Evolutionary conservation across 2,329 filamentous ascomycete species (phyloP).

Genomic region (Sclerotinia glacialis): DNA sequence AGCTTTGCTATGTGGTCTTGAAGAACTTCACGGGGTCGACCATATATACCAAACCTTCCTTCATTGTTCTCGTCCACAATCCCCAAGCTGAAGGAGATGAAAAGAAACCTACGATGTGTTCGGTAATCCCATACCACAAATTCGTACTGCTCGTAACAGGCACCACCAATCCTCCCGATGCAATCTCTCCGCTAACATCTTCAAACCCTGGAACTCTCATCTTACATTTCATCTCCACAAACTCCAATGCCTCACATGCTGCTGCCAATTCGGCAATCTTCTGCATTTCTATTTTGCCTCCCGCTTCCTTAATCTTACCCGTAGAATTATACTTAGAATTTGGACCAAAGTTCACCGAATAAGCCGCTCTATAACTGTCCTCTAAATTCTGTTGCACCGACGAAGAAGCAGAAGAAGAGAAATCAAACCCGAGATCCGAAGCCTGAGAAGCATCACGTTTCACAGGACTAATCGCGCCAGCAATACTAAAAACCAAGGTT

Average conservation of each 20-base stretch:
- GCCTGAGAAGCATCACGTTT: background rate
- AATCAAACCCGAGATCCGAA: background rate
- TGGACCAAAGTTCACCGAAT: slow-evolving; percentile 10
- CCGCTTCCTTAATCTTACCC: background rate
- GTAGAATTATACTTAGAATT: slow-evolving; percentile 13
- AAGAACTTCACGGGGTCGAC: no score
- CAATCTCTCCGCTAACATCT: slow-evolving; percentile 3
- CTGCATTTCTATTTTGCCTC: slow-evolving; percentile 10
- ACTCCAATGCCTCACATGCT: slow-evolving; percentile 17
- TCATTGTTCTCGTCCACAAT: no score
- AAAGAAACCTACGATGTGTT: slow-evolving; percentile 20
- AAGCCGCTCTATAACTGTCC: slow-evolving; percentile 7
- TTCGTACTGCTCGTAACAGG: slow-evolving; percentile 19
- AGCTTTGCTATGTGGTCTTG: background rate
- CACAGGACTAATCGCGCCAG: background rate
- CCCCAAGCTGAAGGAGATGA: no score
- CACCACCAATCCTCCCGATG: slow-evolving; percentile 2
- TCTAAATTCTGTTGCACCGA: background rate
- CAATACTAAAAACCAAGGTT: slow-evolving; percentile 18
- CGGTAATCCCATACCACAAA: slow-evolving; percentile 20
- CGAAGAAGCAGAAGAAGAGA: background rate
- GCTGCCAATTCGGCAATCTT: slow-evolving; percentile 17
- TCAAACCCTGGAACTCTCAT: slow-evolving; percentile 13
- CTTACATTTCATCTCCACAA: slow-evolving; percentile 15
- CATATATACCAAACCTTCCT: background rate